A percentile compares a stretch with the other conserved stretches of the same genome.
phyloP scores from a whole-genome alignment of 164 flowering plant species.

The Aristolochia californica region DNA sequence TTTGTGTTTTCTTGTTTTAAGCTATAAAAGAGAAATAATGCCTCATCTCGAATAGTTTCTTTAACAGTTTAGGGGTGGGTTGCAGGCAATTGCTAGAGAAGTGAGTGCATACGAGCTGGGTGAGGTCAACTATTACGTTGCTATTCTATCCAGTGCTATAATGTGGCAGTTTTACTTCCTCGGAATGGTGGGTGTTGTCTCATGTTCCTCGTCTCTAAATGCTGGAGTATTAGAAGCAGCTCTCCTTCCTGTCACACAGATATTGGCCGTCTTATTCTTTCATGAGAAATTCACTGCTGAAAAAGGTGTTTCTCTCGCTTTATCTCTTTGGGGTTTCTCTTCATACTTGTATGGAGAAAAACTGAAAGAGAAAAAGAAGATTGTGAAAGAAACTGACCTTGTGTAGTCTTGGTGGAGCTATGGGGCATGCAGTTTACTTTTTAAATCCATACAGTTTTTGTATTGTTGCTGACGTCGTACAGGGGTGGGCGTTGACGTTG shows the following conservation, averaged over 20 bases:
- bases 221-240: constrained; percentile 33
- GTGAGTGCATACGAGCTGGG: constrained; percentile 39
- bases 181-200: constrained; percentile 46
- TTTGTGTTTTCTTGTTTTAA: neutral
- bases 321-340: too few relatives aligned
- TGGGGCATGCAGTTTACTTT: too few relatives aligned
- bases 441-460: too few relatives aligned
- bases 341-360: too few relatives aligned
- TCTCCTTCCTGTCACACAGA: constrained; percentile 37
- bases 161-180: constrained; percentile 42
- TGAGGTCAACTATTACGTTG: constrained; percentile 30
- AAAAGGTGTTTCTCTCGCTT: too few relatives aligned
- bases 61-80: neutral
- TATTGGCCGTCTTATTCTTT: constrained; percentile 35
- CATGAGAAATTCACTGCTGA: too few relatives aligned
- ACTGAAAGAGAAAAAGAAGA: too few relatives aligned
- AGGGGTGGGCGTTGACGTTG: too few relatives aligned
- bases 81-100: constrained; percentile 47
- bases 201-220: constrained; percentile 38
- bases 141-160: constrained; percentile 23
- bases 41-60: neutral
- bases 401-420: too few relatives aligned
- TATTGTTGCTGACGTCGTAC: too few relatives aligned
- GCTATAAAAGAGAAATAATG: too few relatives aligned
- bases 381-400: too few relatives aligned